Percentiles rank a stretch among this genome's conserved stretches.
Conservation (phyloP, 2,329 filamentous ascomycete species). For the Fusarium ramigenum region DNA sequence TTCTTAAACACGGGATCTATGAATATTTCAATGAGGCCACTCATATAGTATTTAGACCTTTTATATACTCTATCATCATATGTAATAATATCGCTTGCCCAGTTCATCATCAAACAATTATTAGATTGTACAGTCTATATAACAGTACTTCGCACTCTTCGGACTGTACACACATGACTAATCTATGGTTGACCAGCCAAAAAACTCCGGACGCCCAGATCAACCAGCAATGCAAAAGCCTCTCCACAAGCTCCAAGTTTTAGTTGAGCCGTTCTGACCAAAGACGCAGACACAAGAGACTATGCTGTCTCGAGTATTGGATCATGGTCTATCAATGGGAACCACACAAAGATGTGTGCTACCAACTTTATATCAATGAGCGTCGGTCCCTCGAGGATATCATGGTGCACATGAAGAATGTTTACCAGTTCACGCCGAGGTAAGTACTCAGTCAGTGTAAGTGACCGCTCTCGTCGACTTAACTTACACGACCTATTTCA, state of each 20-base stretch:
- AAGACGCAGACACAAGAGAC: conserved; percentile 36
- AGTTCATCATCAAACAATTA: background rate
- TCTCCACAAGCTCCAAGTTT: conserved; percentile 36
- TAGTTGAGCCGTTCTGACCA: conserved; percentile 37
- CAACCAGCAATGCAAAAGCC: conserved; percentile 43
- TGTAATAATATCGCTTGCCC: background rate
- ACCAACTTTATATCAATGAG: conserved; percentile 79
- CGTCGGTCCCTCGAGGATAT: conserved; percentile 78
- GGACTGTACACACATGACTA: conserved; percentile 1
- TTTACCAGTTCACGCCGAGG: conserved; percentile 75
- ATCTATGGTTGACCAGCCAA: conserved; percentile 2
- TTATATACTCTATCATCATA: background rate
- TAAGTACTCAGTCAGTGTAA: conserved; percentile 6
- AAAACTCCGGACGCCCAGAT: conserved; percentile 36
- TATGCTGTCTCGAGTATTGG: conserved; percentile 21
- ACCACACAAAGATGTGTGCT: conserved; percentile 53
- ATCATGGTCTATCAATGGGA: conserved; percentile 61
- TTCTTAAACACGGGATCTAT: background rate
- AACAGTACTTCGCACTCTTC: background rate
- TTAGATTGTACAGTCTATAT: background rate
- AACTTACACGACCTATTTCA: conserved; percentile 46
- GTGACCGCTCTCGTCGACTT: conserved; percentile 6
- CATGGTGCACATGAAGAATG: conserved; percentile 73
- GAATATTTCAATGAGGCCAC: accelerated
- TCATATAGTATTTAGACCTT: accelerated